These are phyloP conservation scores for Artemisia argyi DNA, from an alignment of 129 eudicot species.

Conservation along the genomic window DNA sequence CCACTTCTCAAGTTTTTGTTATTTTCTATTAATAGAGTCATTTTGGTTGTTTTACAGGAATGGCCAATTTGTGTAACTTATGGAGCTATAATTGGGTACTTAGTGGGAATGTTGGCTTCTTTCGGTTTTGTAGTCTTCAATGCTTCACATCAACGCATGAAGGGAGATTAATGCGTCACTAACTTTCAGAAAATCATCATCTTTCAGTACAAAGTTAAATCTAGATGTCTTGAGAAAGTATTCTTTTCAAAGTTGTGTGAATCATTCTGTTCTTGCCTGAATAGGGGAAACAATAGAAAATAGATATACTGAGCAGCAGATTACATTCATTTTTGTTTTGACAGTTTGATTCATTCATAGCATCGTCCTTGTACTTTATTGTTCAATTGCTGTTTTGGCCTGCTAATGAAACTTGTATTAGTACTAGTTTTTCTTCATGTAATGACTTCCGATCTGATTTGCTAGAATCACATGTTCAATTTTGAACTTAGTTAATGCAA, in stretches of 20 bases:
- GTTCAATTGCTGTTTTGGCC: no score
- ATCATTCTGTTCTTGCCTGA: not conserved
- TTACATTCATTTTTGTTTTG: no score
- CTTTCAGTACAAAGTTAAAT: not conserved
- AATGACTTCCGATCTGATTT: not conserved
- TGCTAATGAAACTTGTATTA: no score
- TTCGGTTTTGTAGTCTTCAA: slow-evolving; percentile 32
- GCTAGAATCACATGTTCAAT: not conserved
- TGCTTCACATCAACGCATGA: slow-evolving; percentile 34
- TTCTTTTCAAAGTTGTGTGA: not conserved
- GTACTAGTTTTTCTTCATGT: not conserved
- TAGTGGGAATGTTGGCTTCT: slow-evolving; percentile 56
- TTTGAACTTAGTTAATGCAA: not conserved
- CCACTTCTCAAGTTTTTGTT: not conserved
- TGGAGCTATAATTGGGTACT: slow-evolving; percentile 72
- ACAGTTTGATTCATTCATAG: no score
- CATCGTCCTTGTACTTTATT: no score
- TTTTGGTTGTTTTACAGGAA: slow-evolving; percentile 45
- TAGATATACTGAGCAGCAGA: not conserved
- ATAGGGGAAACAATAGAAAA: not conserved
- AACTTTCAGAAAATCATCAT: slow-evolving; percentile 1
- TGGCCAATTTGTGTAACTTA: slow-evolving; percentile 86
- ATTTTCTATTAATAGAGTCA: not conserved
- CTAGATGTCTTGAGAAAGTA: not conserved
- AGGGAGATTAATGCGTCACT: slow-evolving; percentile 46